Percentiles rank a stretch among this genome's conserved stretches.
These are phyloP conservation scores for Radiomyces spectabilis DNA, from an alignment of 192 early-diverging fungal species.

Conservation along the genomic window DNA sequence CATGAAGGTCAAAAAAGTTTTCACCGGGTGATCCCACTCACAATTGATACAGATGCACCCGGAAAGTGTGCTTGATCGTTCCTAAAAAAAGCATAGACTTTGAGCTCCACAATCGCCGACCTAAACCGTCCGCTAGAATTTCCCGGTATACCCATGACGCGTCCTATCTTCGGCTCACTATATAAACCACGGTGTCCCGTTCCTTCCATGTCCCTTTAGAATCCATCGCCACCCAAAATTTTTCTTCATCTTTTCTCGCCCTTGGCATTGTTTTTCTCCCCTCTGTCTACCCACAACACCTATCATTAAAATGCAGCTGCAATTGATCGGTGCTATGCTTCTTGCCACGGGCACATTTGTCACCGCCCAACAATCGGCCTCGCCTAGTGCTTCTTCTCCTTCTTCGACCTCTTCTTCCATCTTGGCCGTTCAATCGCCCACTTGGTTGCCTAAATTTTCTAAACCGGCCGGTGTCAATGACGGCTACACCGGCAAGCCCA, in stretches of 20 bases:
- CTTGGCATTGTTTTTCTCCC: neutral
- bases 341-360: neutral
- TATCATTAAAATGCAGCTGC: neutral
- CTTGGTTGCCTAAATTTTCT: slow-evolving; percentile 15
- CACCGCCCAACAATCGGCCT: neutral
- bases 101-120: no score
- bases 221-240: no score
- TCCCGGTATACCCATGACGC: no score
- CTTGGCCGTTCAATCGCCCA: slow-evolving; percentile 16
- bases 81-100: no score
- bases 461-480: slow-evolving; percentile 14
- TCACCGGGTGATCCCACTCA: no score
- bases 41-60: no score
- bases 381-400: neutral
- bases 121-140: no score
- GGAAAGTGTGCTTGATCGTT: no score
- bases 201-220: no score
- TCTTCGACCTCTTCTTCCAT: neutral
- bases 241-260: neutral
- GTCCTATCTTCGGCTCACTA: no score
- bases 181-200: no score
- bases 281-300: neutral
- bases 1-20: no score
- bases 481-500: slow-evolving; percentile 7
- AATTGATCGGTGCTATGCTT: neutral